phyloP scores from a whole-genome alignment of 2,329 filamentous ascomycete species.

The Fusarium nisikadoi region DNA sequence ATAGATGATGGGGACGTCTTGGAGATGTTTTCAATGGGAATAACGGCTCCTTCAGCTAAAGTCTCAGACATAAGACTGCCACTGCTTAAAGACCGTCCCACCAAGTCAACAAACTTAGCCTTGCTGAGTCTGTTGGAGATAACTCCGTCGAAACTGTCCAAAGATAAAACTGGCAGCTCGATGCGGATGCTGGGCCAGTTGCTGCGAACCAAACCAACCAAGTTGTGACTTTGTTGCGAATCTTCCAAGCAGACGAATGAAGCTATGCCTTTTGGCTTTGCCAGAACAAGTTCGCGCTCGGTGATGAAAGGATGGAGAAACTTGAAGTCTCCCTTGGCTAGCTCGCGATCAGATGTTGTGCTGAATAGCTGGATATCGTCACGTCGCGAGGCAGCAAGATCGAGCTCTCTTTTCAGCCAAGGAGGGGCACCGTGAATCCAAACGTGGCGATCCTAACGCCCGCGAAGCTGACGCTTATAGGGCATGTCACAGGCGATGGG shows the following conservation, averaged over 20 bases:
- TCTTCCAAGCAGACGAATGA: not conserved
- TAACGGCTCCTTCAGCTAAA: not conserved
- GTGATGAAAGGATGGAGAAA: not conserved
- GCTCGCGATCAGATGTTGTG: not conserved
- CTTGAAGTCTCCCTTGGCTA: not conserved
- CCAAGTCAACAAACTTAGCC: not conserved
- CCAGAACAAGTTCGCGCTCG: not conserved
- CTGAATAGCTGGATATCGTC: not conserved
- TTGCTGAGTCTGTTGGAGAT: not conserved
- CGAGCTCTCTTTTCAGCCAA: not conserved
- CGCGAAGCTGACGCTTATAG: not conserved
- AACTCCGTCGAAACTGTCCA: not conserved
- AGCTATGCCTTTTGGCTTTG: not conserved
- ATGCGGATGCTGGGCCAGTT: not conserved
- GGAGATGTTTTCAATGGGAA: not conserved
- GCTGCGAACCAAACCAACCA: not conserved
- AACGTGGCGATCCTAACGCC: not conserved
- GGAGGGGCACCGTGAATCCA: not conserved
- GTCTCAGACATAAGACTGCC: too few relatives aligned
- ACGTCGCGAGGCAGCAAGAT: not conserved
- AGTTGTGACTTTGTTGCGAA: not conserved
- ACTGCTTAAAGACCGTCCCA: not conserved
- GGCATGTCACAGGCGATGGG: not conserved
- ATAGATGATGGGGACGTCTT: fast-evolving
- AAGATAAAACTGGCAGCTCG: not conserved